Conservation (phyloP, 208 protist species). For the Trypanosoma conorhini region DNA sequence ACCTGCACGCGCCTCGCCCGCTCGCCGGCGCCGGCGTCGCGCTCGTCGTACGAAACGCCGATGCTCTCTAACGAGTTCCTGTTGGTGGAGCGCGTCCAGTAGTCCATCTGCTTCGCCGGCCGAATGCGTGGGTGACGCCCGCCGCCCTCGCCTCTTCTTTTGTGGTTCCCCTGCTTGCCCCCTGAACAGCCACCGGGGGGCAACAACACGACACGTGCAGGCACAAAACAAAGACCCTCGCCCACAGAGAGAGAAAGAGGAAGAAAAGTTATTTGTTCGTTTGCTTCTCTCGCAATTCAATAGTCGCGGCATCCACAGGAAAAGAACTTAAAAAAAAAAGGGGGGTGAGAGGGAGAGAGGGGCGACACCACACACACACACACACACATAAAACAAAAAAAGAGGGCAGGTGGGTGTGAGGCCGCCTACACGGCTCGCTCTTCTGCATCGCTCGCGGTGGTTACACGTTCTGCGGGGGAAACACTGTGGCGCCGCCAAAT, state of each 20-base stretch:
- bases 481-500: slow-evolving; percentile 63
- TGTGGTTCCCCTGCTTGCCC: no score
- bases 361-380: no score
- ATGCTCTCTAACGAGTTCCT: slow-evolving; percentile 43
- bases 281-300: no score
- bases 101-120: not conserved
- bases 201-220: no score
- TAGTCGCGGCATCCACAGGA: no score
- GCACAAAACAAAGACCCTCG: no score
- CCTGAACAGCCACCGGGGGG: no score
- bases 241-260: no score
- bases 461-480: slow-evolving; percentile 70
- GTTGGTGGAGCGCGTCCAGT: slow-evolving; percentile 42
- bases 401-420: not conserved
- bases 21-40: not conserved
- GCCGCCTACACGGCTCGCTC: not conserved
- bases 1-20: slow-evolving; percentile 12
- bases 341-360: no score
- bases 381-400: not conserved
- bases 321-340: no score
- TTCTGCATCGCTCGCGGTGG: not conserved
- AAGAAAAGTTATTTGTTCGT: no score
- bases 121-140: not conserved
- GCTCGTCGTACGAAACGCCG: slow-evolving; percentile 44
- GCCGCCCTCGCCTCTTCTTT: not conserved